These are phyloP conservation scores for Croton laevigatus DNA, from an alignment of 441 rosid species.

Conservation along the genomic window DNA sequence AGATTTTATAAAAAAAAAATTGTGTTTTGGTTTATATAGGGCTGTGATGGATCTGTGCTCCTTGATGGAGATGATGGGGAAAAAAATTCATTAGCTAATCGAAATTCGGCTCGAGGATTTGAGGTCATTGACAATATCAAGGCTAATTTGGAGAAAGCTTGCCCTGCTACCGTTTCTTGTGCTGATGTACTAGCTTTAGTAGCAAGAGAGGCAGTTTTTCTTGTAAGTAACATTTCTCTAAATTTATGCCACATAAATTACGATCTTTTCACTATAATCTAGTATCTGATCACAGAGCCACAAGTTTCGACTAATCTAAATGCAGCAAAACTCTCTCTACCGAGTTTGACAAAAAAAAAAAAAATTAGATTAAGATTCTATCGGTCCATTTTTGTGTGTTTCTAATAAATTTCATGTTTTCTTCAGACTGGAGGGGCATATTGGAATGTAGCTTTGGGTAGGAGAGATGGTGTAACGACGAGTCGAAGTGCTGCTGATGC, in stretches of 20 bases:
- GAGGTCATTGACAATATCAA: slow-evolving; percentile 65
- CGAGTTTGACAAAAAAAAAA: too few relatives aligned
- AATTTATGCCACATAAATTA: background rate
- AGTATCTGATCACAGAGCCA: too few relatives aligned
- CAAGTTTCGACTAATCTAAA: too few relatives aligned
- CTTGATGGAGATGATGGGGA: slow-evolving; percentile 54
- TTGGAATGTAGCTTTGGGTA: slow-evolving; percentile 53
- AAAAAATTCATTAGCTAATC: slow-evolving; percentile 45
- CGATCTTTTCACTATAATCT: background rate
- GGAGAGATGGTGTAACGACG: slow-evolving; percentile 54
- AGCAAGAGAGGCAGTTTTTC: slow-evolving; percentile 56
- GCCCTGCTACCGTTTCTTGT: slow-evolving; percentile 64
- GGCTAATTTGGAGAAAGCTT: slow-evolving; percentile 50
- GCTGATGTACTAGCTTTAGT: slow-evolving; percentile 59
- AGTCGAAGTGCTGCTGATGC: slow-evolving; percentile 44
- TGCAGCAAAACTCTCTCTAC: too few relatives aligned
- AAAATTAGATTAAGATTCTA: too few relatives aligned
- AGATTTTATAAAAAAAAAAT: too few relatives aligned
- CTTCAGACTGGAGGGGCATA: slow-evolving; percentile 49
- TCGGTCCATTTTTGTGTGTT: background rate
- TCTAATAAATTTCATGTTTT: background rate
- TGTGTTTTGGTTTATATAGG: slow-evolving; percentile 28
- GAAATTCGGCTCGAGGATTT: slow-evolving; percentile 59
- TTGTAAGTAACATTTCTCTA: slow-evolving; percentile 31
- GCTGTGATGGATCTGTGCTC: slow-evolving; percentile 62